Conservation (phyloP, 257 asterid species). For the Scutellaria galericulata region DNA sequence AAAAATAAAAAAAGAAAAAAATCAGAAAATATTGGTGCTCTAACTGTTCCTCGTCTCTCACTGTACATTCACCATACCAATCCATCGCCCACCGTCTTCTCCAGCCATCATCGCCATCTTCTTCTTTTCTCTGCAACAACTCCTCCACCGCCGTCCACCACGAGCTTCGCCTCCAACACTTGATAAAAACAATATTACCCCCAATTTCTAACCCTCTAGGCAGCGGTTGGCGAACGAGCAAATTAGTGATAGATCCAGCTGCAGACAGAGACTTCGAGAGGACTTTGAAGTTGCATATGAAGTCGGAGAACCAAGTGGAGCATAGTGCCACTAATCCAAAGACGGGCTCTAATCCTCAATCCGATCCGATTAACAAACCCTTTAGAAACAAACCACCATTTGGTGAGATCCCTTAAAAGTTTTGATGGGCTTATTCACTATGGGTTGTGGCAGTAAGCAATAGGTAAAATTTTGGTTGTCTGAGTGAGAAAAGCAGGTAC, state of each 20-base stretch:
- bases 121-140: no score
- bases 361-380: conserved; percentile 46
- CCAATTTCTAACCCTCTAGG: no score
- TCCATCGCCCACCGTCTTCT: no score
- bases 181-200: no score
- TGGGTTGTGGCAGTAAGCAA: neutral
- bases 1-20: no score
- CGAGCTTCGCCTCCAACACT: no score
- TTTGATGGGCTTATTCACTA: neutral
- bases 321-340: conserved; percentile 49
- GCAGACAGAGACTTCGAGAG: conserved; percentile 89
- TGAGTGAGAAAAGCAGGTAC: conserved; percentile 1
- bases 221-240: no score
- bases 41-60: no score
- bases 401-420: conserved; percentile 46
- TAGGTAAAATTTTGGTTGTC: conserved; percentile 12
- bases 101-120: no score
- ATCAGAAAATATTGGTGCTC: no score
- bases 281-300: conserved; percentile 57
- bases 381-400: conserved; percentile 45
- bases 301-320: conserved; percentile 61
- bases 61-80: no score
- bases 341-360: conserved; percentile 43
- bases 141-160: no score
- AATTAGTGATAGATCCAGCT: conserved; percentile 75